These are phyloP conservation scores for Monosporascus sp. DNA, from an alignment of 2,329 filamentous ascomycete genomes.

Conservation along the genomic window DNA sequence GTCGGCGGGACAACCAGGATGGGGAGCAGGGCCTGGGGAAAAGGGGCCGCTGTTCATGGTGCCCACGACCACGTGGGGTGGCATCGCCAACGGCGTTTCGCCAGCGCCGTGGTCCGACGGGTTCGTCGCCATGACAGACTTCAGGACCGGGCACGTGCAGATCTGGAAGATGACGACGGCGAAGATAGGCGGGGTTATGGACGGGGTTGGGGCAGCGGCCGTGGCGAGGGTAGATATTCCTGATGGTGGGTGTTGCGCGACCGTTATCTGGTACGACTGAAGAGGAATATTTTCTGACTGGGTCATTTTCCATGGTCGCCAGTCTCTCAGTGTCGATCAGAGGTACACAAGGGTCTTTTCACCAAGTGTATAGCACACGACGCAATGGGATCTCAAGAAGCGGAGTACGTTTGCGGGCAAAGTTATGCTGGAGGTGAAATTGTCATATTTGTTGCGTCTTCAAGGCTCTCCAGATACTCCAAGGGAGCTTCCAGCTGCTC, in stretches of 20 bases:
- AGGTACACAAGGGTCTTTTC: too few species aligned
- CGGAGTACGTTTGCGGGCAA: too few species aligned
- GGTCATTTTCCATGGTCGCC: too few species aligned
- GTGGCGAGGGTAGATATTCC: constrained; percentile 13
- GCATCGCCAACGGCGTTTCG: constrained; percentile 13
- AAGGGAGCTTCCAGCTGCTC: constrained; percentile 78
- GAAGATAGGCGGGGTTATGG: not conserved
- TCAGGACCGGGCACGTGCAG: constrained; percentile 12
- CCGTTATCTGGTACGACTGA: constrained; percentile 17
- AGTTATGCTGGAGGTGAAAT: not conserved
- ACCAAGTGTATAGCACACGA: not conserved
- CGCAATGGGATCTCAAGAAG: not conserved
- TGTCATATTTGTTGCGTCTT: constrained; percentile 43
- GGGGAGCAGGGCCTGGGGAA: too few species aligned
- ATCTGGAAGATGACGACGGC: constrained; percentile 12
- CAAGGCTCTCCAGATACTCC: constrained; percentile 57
- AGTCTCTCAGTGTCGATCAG: too few species aligned
- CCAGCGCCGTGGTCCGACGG: constrained; percentile 12
- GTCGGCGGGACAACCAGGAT: too few species aligned
- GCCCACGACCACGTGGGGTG: constrained; percentile 12
- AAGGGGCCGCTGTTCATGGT: constrained; percentile 12
- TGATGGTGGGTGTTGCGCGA: constrained; percentile 18
- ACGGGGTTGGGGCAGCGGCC: constrained; percentile 1
- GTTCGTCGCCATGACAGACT: constrained; percentile 15
- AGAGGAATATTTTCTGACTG: too few species aligned